Evolutionary conservation across 441 rosid genomes (phyloP).

Genomic region (Populus hybrid): DNA sequence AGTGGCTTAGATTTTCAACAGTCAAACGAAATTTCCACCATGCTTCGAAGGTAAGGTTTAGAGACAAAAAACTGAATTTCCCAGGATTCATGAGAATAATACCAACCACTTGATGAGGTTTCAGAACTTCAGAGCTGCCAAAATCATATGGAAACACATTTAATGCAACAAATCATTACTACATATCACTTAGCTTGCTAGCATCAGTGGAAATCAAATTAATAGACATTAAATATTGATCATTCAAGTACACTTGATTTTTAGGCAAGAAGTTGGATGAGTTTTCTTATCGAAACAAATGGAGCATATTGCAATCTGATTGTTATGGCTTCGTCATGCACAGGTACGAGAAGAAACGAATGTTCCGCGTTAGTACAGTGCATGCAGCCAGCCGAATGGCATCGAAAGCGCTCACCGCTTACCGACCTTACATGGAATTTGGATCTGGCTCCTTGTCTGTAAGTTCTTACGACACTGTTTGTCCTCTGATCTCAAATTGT

Average conservation of each 20-base stretch:
- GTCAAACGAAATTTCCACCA: constrained; percentile 13
- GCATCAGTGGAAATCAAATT: background rate
- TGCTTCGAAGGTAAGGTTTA: constrained; percentile 27
- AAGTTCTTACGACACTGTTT: background rate
- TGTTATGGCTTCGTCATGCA: background rate
- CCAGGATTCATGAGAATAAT: background rate
- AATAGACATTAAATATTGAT: background rate
- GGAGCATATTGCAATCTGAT: background rate
- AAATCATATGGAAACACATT: too few relatives aligned
- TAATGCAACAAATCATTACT: background rate
- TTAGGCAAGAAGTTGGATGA: background rate
- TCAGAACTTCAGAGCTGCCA: background rate
- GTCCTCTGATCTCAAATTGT: background rate
- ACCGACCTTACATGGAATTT: constrained; percentile 22
- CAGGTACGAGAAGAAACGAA: constrained; percentile 29
- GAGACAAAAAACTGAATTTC: background rate
- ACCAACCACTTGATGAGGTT: background rate
- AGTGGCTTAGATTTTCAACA: constrained; percentile 4
- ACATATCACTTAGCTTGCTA: background rate
- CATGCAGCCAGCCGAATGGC: constrained; percentile 29
- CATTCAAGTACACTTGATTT: background rate
- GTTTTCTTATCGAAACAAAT: background rate
- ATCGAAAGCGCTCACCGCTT: constrained; percentile 22
- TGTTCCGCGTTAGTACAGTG: constrained; percentile 17
- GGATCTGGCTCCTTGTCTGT: constrained; percentile 18